Conservation (phyloP, 2,329 filamentous ascomycete species). For the Neurospora crassa region DNA sequence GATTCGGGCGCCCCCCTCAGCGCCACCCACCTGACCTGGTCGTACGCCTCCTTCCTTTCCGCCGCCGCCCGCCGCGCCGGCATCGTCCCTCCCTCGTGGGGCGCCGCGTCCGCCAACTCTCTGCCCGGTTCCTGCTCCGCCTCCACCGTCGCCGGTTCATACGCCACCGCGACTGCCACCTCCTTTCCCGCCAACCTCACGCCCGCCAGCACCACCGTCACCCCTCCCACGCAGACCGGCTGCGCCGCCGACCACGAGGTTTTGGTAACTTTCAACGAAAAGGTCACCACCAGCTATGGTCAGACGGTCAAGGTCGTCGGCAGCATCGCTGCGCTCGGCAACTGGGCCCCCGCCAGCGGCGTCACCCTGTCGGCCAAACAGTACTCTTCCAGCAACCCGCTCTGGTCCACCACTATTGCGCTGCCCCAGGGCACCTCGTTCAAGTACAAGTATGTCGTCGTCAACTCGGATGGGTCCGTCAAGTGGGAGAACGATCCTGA, state of each 20-base stretch:
- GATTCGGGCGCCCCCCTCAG: constrained; percentile 45
- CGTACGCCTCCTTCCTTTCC: constrained; percentile 61
- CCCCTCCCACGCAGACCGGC: constrained; percentile 20
- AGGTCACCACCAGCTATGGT: constrained; percentile 47
- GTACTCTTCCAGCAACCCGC: constrained; percentile 49
- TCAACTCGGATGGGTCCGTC: constrained; percentile 42
- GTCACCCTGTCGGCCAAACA: constrained; percentile 45
- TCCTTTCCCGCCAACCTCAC: constrained; percentile 42
- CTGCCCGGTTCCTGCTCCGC: constrained; percentile 40
- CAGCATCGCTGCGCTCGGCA: constrained; percentile 47
- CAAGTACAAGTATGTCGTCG: constrained; percentile 61
- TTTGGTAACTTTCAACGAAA: constrained; percentile 52
- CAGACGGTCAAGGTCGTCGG: constrained; percentile 59
- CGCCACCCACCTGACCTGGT: constrained; percentile 63
- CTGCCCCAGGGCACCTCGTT: constrained; percentile 47
- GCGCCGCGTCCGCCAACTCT: constrained; percentile 31
- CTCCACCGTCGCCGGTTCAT: constrained; percentile 39
- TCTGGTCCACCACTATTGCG: constrained; percentile 50
- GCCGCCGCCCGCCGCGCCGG: constrained; percentile 47
- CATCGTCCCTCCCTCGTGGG: constrained; percentile 48
- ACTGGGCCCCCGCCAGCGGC: constrained; percentile 47
- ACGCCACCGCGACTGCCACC: constrained; percentile 37
- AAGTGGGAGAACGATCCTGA: constrained; percentile 57
- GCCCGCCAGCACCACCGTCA: constrained; percentile 20
- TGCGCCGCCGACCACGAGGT: constrained; percentile 36